Conservation (phyloP, 2,329 filamentous ascomycete genomes). For the Phaeosphaeriaceae sp. region DNA sequence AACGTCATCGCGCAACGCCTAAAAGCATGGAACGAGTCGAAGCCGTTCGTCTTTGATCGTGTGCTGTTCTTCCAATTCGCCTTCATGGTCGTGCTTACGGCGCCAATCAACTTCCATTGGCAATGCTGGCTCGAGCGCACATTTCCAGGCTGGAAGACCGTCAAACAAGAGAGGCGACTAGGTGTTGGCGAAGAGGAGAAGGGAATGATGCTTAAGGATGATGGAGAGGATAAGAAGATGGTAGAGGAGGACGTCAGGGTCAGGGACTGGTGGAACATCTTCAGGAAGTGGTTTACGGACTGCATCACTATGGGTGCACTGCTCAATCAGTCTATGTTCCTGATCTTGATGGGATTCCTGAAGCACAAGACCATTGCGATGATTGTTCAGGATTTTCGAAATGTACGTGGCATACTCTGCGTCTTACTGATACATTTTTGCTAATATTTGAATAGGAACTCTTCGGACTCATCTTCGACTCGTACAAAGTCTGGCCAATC, state of each 20-base stretch:
- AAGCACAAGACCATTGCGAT: constrained; percentile 43
- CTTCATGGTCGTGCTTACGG: constrained; percentile 72
- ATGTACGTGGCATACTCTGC: constrained; percentile 40
- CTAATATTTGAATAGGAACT: constrained; percentile 31
- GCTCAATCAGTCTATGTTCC: constrained; percentile 71
- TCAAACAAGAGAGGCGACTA: constrained; percentile 24
- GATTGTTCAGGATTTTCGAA: constrained; percentile 41
- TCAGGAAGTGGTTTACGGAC: constrained; percentile 71
- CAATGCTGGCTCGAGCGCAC: constrained; percentile 77
- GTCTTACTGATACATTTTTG: neutral
- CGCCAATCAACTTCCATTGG: constrained; percentile 86
- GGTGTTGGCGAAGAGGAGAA: constrained; percentile 37
- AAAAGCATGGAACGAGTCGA: constrained; percentile 43
- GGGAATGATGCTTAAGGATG: constrained; percentile 32
- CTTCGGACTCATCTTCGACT: constrained; percentile 58
- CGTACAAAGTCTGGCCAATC: constrained; percentile 75
- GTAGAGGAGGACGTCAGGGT: constrained; percentile 39
- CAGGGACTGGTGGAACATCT: constrained; percentile 63
- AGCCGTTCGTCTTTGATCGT: constrained; percentile 47
- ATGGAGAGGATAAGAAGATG: constrained; percentile 33
- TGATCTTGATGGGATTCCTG: constrained; percentile 64
- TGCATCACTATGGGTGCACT: constrained; percentile 69
- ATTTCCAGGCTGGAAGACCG: constrained; percentile 67
- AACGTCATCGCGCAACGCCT: constrained; percentile 48
- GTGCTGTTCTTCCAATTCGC: constrained; percentile 48